A percentile compares a stretch with the other conserved stretches of the same genome.
Conservation (phyloP, 73 alveolate species). For the Uronychia setigera region DNA sequence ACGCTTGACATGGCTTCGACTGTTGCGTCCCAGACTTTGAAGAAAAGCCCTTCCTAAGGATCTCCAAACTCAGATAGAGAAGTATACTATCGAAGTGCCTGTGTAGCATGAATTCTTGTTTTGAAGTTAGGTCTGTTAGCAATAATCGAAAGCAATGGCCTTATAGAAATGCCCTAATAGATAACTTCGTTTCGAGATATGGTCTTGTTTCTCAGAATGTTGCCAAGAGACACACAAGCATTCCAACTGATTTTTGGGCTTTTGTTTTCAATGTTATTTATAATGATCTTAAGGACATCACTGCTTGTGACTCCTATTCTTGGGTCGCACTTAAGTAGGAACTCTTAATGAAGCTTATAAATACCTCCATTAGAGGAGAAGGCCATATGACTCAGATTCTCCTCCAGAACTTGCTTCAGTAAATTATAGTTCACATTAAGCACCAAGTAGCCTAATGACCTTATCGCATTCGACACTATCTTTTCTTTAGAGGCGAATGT, state of each 20-base stretch:
- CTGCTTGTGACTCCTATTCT: neutral
- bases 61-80: neutral
- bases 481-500: slow-evolving; percentile 39
- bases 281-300: slow-evolving; percentile 11
- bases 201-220: slow-evolving; percentile 26
- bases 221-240: slow-evolving; percentile 58
- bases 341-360: neutral
- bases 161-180: slow-evolving; percentile 2
- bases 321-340: slow-evolving; percentile 1
- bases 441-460: slow-evolving; percentile 54
- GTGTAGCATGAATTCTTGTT: slow-evolving; percentile 51
- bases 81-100: slow-evolving; percentile 31
- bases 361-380: neutral
- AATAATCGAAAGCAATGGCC: slow-evolving; percentile 15
- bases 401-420: neutral
- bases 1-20: slow-evolving; percentile 11
- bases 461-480: slow-evolving; percentile 46
- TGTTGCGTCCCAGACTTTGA: slow-evolving; percentile 19
- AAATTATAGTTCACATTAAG: neutral
- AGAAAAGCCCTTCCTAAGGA: slow-evolving; percentile 6
- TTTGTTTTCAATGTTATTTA: slow-evolving; percentile 25
- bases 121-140: slow-evolving; percentile 43
- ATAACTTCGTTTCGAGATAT: neutral
- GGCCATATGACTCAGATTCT: neutral
- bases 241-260: slow-evolving; percentile 65